Percentiles rank a stretch among this genome's conserved stretches.
phyloP scores from a whole-genome alignment of 1,284 basidiomycete genomes.

The Irpex sp. region DNA sequence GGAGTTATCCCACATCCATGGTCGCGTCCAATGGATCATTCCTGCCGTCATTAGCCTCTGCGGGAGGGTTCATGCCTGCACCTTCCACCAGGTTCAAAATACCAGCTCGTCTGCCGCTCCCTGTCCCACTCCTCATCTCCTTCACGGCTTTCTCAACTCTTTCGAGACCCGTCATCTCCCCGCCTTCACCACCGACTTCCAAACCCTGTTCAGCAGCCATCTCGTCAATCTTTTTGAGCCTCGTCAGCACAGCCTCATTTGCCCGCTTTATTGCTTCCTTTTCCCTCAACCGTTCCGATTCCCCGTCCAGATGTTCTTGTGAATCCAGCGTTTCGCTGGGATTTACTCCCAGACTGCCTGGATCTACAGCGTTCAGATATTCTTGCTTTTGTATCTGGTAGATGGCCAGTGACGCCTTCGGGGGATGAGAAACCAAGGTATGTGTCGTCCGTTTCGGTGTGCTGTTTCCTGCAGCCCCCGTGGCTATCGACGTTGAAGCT shows the following conservation, averaged over 20 bases:
- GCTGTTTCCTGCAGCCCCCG: background rate
- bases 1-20: background rate
- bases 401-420: constrained; percentile 29
- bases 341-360: background rate
- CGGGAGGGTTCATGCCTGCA: constrained; percentile 29
- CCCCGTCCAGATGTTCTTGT: background rate
- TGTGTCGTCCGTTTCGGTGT: constrained; percentile 25
- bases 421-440: constrained; percentile 35
- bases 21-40: background rate
- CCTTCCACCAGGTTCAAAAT: constrained; percentile 43
- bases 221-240: constrained; percentile 50
- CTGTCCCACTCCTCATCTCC: constrained; percentile 24
- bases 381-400: constrained; percentile 40
- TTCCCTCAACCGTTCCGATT: constrained; percentile 11
- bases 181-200: constrained; percentile 39
- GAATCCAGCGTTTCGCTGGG: no score
- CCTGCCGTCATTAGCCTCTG: background rate
- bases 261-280: constrained; percentile 35
- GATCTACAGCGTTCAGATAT: constrained; percentile 33
- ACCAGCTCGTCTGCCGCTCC: constrained; percentile 24
- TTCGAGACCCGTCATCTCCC: constrained; percentile 41
- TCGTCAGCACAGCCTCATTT: constrained; percentile 44
- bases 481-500: background rate
- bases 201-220: constrained; percentile 37
- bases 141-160: constrained; percentile 47